Evolutionary conservation across 768 basidiomycete genomes (phyloP).

Genomic region (Agrocybe praecox): DNA sequence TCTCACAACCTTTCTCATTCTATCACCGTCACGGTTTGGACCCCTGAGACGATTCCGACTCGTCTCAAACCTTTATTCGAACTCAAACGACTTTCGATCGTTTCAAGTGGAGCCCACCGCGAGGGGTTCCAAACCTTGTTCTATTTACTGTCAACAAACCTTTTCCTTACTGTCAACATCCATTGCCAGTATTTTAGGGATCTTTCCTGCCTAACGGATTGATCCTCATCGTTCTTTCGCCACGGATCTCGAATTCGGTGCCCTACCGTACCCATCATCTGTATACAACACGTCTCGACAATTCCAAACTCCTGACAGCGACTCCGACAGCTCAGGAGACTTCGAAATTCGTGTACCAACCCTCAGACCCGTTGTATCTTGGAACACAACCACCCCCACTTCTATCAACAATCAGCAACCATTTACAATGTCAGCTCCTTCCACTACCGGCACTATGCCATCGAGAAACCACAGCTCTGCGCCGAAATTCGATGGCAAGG

Average conservation of each 20-base stretch:
- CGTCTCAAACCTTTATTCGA: neutral
- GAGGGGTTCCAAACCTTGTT: slow-evolving; percentile 7
- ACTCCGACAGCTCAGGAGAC: neutral
- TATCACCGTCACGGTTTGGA: neutral
- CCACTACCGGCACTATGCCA: neutral
- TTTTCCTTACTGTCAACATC: neutral
- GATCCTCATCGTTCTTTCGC: neutral
- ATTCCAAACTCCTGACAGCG: neutral
- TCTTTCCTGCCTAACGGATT: neutral
- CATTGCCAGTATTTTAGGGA: neutral
- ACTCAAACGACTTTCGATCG: neutral
- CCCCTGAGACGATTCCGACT: neutral
- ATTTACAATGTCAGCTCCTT: neutral
- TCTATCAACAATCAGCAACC: neutral
- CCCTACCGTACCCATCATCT: neutral
- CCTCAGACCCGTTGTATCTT: neutral
- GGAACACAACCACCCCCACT: neutral
- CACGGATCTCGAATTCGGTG: slow-evolving; percentile 1
- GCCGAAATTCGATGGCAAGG: slow-evolving; percentile 13
- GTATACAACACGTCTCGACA: neutral
- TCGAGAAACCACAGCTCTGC: slow-evolving; percentile 7
- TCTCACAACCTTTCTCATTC: no score
- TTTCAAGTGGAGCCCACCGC: slow-evolving; percentile 10
- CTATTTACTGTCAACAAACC: neutral
- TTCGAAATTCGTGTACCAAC: neutral